Evolutionary conservation across 2,329 filamentous ascomycete species (phyloP), one percentile per base, ranked within the genome.

Genomic region (Raffaelea arxii): DNA sequence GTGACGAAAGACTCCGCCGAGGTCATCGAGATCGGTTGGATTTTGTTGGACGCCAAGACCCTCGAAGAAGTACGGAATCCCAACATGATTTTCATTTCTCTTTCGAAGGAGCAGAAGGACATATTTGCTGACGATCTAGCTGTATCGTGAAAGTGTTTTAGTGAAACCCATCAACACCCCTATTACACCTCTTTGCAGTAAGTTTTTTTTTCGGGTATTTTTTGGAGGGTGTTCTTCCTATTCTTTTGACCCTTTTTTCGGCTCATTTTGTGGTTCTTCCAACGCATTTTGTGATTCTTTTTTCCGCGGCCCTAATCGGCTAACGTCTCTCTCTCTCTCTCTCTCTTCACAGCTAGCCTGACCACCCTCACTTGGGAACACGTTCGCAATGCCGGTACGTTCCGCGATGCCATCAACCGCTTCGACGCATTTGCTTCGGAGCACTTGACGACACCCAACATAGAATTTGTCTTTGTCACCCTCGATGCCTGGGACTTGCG

Each of bases 331-430:
- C 16, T 14, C 19, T 41, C n/a, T 36, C 46, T 41, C 43, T 52
- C 14, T 24, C 37, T 18, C 23, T 32, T 43, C 21, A 19, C 18
- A 96, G 90, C 92, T 63, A 96, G 90, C 71, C 75, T 98, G 65
- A 98, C 92, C 40, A 98, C 92, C 55, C 74, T 98, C 59, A 97
- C 92, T 46, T 98, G 92, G 92, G 92, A 98, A 67, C 91, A 98
- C 71, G 92, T 98, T 64, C 86, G 91, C 64, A 94, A 91, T 66
- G 91, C 92, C 64, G 92, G 92, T 56, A 91, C 89, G 56, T 98
- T 97, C 79, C 84, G 91, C 59, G 92, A 97, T 69, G 92, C 92
- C 56, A 85, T 98, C 70, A 87, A 86, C 68, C 86, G 88, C 58
- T 96, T 98, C 69, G 90, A 95, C 67, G 76, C 83, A 53, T 98